Conservation (phyloP, 1,284 basidiomycete genomes). For the Rhodofomes roseus region DNA sequence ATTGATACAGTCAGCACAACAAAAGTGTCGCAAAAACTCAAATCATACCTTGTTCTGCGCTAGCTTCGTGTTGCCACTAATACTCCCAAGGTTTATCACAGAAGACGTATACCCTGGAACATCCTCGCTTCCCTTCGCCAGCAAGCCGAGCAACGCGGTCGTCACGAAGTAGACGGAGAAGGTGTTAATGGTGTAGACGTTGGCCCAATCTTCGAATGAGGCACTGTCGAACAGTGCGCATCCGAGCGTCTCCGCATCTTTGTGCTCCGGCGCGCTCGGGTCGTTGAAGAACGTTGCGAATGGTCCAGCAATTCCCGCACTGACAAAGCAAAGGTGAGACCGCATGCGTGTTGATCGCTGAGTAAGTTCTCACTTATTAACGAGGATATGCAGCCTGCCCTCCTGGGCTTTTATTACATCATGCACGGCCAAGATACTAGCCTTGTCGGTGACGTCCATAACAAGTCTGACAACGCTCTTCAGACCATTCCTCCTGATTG, state of each 20-base stretch:
- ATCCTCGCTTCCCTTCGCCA: constrained; percentile 66
- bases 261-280: constrained; percentile 50
- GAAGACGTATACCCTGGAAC: constrained; percentile 50
- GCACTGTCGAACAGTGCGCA: constrained; percentile 65
- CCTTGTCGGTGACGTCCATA: constrained; percentile 70
- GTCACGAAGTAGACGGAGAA: constrained; percentile 73
- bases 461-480: constrained; percentile 41
- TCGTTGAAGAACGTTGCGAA: constrained; percentile 53
- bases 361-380: constrained; percentile 66
- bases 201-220: constrained; percentile 56
- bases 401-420: constrained; percentile 53
- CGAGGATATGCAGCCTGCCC: constrained; percentile 71
- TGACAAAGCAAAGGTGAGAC: constrained; percentile 23
- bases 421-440: constrained; percentile 57
- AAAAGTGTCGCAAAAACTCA: neutral
- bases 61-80: constrained; percentile 65
- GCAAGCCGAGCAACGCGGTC: constrained; percentile 69
- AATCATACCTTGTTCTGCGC: constrained; percentile 64
- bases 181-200: constrained; percentile 61
- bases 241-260: constrained; percentile 59
- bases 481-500: constrained; percentile 18
- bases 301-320: constrained; percentile 72
- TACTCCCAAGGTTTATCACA: constrained; percentile 75
- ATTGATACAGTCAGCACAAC: neutral
- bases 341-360: neutral